Percentiles rank a stretch among this genome's conserved stretches.
Evolutionary conservation across 345 rosid genomes (phyloP).

Genomic region (Orychophragmus violaceus): DNA sequence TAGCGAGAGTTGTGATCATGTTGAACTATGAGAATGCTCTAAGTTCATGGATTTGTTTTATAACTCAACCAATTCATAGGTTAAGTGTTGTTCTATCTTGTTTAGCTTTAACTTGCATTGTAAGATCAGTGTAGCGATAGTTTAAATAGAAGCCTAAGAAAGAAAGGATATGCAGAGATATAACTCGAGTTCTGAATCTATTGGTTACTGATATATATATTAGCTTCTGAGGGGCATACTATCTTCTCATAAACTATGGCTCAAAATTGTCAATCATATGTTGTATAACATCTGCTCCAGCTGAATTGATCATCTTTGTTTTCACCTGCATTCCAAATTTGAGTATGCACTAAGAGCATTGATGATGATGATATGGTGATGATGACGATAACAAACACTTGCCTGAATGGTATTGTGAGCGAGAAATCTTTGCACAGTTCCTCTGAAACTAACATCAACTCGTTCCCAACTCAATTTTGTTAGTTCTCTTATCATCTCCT

Average conservation of each 20-base stretch:
- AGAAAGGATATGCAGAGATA: no score
- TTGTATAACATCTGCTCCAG: constrained; percentile 75
- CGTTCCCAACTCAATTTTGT: constrained; percentile 73
- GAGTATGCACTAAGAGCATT: neutral
- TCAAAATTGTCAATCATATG: constrained; percentile 73
- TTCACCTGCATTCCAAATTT: constrained; percentile 49
- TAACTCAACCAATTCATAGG: no score
- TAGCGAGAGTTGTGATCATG: neutral
- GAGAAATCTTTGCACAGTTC: constrained; percentile 52
- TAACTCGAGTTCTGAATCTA: no score
- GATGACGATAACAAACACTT: constrained; percentile 10
- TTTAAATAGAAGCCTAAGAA: no score
- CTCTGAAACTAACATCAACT: constrained; percentile 69
- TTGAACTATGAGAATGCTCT: no score
- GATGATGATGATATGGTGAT: neutral
- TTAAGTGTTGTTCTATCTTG: no score
- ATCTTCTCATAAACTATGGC: constrained; percentile 16
- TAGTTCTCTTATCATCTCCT: constrained; percentile 64
- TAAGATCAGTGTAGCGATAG: no score
- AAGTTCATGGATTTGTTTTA: no score
- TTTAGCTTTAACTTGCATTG: no score
- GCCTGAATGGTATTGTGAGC: constrained; percentile 88
- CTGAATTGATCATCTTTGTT: constrained; percentile 45
- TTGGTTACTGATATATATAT: no score
- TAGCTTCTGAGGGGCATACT: no score